Base-by-base conservation (phyloP, 2,329 filamentous ascomycete species). In the Fusarium pseudocircinatum region DNA sequence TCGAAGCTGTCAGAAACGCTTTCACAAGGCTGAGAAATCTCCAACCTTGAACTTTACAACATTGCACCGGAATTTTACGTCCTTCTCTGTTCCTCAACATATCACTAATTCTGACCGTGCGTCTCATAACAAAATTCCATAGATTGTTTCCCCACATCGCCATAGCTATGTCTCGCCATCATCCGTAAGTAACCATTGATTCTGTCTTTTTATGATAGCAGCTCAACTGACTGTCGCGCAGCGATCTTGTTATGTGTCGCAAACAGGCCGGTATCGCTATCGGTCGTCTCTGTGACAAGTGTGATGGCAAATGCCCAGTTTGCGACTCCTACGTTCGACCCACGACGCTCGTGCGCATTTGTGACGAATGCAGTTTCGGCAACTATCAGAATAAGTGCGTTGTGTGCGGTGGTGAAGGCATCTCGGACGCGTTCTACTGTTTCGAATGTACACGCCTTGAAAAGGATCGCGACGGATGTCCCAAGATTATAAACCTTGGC, bases 361-460 rank as follows among this genome's bases (percentile, higher is more conserved):
- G 96, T 87, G 96, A 99, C 87, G 96, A 99, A 86, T 99, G 96
- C 88, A 95, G 94, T 82, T 99, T 99, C 83, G 96, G 96, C 81
- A 99, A 99, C 88, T 99, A 98, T 87, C 96, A 98, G 86, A 99
- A 99, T 87, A 99, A 99, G 84, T 99, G 96, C 82, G 95, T 99
- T 77, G 96, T 99, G 47, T 99, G 96, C 84, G 96, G 96, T 82
- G 96, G 96, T 78, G 96, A 98, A 85, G 96, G 96, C 36, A 99
- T 99, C 82, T 96, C 93, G 39, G 96, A 99, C 82, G 96, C 96
- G 56, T 98, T 98, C 84, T 99, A 99, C 87, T 99, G 96, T 87
- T 98, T 98, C 81, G 96, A 99, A 85, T 99, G 96, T 83, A 99
- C 96, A 67, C 90, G 96, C 13, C 86, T 99, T 22, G 96, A 99